phyloP scores from a whole-genome alignment of 75 land plant species.

The Larix kaempferi region DNA sequence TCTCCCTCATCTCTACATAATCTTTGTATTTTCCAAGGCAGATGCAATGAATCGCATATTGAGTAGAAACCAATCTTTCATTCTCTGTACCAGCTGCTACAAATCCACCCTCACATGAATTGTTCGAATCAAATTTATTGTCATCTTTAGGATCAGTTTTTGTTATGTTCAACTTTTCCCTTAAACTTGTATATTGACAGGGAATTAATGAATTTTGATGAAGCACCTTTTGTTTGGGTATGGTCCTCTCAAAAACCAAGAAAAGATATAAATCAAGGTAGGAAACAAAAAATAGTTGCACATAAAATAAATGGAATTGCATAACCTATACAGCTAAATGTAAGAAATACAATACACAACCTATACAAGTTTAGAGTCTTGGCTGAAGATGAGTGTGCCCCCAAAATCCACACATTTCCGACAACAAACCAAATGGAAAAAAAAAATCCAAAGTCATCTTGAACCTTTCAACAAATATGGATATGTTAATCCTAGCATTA shows the following conservation, averaged over 20 bases:
- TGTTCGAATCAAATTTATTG: slow-evolving; percentile 37
- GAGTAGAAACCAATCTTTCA: slow-evolving; percentile 66
- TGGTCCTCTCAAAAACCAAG: slow-evolving; percentile 40
- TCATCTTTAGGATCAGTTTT: slow-evolving; percentile 23
- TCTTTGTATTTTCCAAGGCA: slow-evolving; percentile 74
- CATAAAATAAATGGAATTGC: too few species aligned
- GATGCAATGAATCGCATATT: slow-evolving; percentile 89
- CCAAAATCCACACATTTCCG: too few species aligned
- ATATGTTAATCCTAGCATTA: too few species aligned
- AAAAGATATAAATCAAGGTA: too few species aligned
- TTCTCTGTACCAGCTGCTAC: slow-evolving; percentile 71
- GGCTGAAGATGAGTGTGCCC: too few species aligned
- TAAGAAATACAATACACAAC: too few species aligned
- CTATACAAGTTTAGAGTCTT: too few species aligned
- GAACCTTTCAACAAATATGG: too few species aligned
- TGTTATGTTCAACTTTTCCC: slow-evolving; percentile 25
- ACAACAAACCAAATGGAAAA: too few species aligned
- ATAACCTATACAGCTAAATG: too few species aligned
- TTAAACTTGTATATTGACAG: slow-evolving; percentile 84
- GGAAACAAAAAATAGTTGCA: too few species aligned
- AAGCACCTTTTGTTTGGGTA: slow-evolving; percentile 66
- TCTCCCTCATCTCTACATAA: slow-evolving; percentile 62
- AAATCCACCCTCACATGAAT: slow-evolving; percentile 51
- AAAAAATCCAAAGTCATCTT: too few species aligned
- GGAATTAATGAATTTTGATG: slow-evolving; percentile 60